These are phyloP conservation scores for Naganishia sp. DNA, from an alignment of 1,284 basidiomycete species.

Conservation along the genomic window DNA sequence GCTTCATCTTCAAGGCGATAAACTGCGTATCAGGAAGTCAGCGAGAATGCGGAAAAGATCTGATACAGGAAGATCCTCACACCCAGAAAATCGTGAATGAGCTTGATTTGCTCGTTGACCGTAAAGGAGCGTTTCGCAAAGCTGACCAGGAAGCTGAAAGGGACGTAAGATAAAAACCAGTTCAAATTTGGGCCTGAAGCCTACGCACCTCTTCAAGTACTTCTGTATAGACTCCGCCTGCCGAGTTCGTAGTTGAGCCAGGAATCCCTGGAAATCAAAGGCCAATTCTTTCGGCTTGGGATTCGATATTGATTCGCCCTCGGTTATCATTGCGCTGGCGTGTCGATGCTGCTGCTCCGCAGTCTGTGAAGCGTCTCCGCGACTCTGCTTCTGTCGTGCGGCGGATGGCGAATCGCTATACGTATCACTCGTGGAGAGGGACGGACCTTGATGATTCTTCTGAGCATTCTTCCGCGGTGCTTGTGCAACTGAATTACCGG, in stretches of 20 bases:
- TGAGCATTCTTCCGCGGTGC: conserved; percentile 2
- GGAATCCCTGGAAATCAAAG: conserved; percentile 61
- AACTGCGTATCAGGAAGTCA: conserved; percentile 61
- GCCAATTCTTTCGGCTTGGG: conserved; percentile 37
- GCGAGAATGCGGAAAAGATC: background rate
- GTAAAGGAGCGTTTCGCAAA: conserved; percentile 86
- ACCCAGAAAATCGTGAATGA: conserved; percentile 86
- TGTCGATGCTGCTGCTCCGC: conserved; percentile 3
- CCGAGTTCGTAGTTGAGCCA: conserved; percentile 85
- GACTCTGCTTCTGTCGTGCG: conserved; percentile 3
- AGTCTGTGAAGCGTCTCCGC: background rate
- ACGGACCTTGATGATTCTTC: background rate
- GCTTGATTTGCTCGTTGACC: conserved; percentile 85
- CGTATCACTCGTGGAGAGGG: background rate
- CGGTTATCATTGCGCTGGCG: conserved; percentile 1
- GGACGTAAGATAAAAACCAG: background rate
- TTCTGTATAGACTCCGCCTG: conserved; percentile 84
- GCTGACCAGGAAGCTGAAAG: conserved; percentile 77
- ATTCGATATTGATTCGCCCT: conserved; percentile 12
- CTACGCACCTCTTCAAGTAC: conserved; percentile 77
- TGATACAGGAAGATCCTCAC: conserved; percentile 57
- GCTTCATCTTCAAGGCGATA: conserved; percentile 81
- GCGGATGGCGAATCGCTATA: conserved; percentile 15
- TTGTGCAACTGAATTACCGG: background rate
- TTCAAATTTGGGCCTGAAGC: background rate